A percentile compares a stretch with the other conserved stretches of the same genome.
Evolutionary conservation across 2,329 filamentous ascomycete genomes (phyloP).

Genomic region (Pyricularia sp.): DNA sequence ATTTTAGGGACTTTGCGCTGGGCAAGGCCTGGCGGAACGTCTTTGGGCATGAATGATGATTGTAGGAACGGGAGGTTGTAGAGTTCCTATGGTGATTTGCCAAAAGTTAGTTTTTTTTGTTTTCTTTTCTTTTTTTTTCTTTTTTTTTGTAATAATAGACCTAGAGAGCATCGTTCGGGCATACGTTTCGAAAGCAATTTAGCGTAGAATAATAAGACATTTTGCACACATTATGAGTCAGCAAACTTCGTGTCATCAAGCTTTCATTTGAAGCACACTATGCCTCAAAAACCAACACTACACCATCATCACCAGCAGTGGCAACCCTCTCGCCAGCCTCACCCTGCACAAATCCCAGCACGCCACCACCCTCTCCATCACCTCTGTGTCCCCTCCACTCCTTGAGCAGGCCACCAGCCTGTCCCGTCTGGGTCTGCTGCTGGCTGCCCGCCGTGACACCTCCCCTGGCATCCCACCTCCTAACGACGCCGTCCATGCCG

Average conservation of each 20-base stretch:
- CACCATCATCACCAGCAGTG: constrained; percentile 80
- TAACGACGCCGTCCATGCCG: constrained; percentile 83
- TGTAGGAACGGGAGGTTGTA: neutral
- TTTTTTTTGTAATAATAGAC: neutral
- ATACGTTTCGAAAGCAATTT: neutral
- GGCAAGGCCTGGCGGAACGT: neutral
- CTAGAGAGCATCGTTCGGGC: neutral
- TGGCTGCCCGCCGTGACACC: constrained; percentile 22
- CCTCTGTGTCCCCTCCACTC: constrained; percentile 89
- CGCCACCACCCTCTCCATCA: constrained; percentile 73
- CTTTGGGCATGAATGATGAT: neutral
- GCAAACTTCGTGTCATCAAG: neutral
- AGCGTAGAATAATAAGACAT: neutral
- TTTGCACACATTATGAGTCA: neutral
- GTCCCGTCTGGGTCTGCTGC: constrained; percentile 5
- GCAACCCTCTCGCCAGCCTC: constrained; percentile 61
- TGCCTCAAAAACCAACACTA: constrained; percentile 55
- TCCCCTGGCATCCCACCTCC: constrained; percentile 72
- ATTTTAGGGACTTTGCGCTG: neutral
- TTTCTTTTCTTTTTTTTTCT: too few relatives aligned
- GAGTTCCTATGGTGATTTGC: neutral
- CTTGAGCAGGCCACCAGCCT: constrained; percentile 57
- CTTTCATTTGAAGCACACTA: constrained; percentile 13
- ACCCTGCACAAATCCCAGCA: constrained; percentile 82
- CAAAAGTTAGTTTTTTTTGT: neutral